A percentile compares a stretch with the other conserved stretches of the same genome.
These are phyloP conservation scores for Daedaleopsis nitida DNA, from an alignment of 768 basidiomycete genomes.

Conservation along the genomic window DNA sequence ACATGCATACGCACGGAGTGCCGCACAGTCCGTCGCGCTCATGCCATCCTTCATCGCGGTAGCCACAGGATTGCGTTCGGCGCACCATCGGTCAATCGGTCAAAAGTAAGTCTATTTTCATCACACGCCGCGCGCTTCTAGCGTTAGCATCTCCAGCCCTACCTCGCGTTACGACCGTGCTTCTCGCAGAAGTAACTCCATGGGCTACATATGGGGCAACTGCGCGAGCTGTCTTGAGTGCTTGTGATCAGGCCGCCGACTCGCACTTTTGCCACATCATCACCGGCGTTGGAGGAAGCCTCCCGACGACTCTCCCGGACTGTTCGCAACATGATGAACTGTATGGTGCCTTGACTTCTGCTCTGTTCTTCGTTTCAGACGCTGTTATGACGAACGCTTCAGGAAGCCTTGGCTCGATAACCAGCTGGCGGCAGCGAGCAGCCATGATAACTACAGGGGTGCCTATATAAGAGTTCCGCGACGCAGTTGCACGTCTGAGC, in stretches of 20 bases:
- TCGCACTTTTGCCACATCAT: neutral
- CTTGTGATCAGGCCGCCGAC: neutral
- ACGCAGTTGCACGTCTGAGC: neutral
- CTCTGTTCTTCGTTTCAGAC: neutral
- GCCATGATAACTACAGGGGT: too few species aligned
- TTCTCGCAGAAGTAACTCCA: neutral
- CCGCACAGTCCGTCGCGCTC: too few species aligned
- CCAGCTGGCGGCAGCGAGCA: too few species aligned
- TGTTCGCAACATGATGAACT: neutral
- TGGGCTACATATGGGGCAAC: neutral
- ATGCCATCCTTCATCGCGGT: too few species aligned
- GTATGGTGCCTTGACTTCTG: neutral
- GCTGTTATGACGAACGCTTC: neutral
- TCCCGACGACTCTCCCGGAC: neutral
- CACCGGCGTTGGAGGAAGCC: neutral
- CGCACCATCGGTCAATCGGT: neutral
- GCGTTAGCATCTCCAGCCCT: neutral
- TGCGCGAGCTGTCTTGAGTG: neutral
- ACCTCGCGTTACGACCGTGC: neutral
- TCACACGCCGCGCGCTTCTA: neutral
- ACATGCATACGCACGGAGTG: neutral
- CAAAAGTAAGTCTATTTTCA: neutral
- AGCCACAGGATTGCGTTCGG: neutral
- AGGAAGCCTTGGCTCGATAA: neutral
- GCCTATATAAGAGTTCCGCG: neutral